A percentile compares a stretch with the other conserved stretches of the same genome.
Evolutionary conservation across 345 rosid genomes (phyloP).

Genomic region (Bruguiera parviflora): DNA sequence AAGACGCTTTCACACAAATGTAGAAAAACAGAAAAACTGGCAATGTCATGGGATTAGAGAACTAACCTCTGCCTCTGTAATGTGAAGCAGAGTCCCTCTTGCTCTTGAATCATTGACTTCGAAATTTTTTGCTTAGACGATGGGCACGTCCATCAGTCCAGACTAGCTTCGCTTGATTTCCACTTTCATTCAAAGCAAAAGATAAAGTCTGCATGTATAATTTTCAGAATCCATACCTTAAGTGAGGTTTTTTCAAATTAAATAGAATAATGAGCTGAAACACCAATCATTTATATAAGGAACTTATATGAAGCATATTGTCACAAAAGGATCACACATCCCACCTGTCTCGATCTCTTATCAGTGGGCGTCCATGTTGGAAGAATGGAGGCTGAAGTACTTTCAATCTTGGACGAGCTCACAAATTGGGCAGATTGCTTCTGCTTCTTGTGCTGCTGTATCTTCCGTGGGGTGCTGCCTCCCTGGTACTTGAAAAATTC

Average conservation of each 20-base stretch:
- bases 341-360: slow-evolving; percentile 71
- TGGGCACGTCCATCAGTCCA: slow-evolving; percentile 53
- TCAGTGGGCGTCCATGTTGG: slow-evolving; percentile 61
- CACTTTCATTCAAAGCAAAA: slow-evolving; percentile 45
- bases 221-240: not conserved
- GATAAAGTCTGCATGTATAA: slow-evolving; percentile 53
- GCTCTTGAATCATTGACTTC: slow-evolving; percentile 16
- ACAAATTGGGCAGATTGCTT: slow-evolving; percentile 40
- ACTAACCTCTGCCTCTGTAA: slow-evolving; percentile 1
- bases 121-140: slow-evolving; percentile 27
- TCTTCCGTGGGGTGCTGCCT: slow-evolving; percentile 40
- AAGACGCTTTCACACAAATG: not conserved
- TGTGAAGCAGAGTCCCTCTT: not conserved
- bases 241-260: too few relatives aligned
- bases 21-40: not conserved
- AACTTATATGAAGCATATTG: too few relatives aligned
- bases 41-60: not conserved
- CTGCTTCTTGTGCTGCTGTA: slow-evolving; percentile 54
- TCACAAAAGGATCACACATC: slow-evolving; percentile 17
- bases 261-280: too few relatives aligned
- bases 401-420: slow-evolving; percentile 33
- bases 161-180: slow-evolving; percentile 72
- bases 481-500: slow-evolving; percentile 82
- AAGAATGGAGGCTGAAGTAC: slow-evolving; percentile 35
- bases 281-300: too few relatives aligned